Evolutionary conservation across 768 basidiomycete species (phyloP), one percentile per base, ranked within the genome.

Genomic region (Suillus occidentalis): DNA sequence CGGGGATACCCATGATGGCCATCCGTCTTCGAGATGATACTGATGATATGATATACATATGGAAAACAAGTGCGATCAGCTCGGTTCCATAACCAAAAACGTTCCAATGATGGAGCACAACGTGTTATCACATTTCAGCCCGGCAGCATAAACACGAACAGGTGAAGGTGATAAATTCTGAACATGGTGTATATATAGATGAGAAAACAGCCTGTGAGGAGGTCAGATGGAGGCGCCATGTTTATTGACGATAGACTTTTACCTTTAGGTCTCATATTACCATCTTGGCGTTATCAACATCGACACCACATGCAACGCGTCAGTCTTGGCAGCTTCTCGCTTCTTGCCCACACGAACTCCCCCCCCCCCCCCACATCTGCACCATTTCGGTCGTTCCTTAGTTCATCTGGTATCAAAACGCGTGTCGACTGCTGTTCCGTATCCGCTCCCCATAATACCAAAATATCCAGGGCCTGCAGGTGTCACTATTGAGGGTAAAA

Each of bases 91-190:
- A 43, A 20, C 20, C 43, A 43, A 9, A 20, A 43, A 20, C 8
- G 43, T 43, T 18, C 20, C 18, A 18, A 43, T 28, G 28, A 28
- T 43, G 9, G 18, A 9, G 6, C 9, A 8, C 12, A 10, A 37
- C 9, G 37, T 81, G 67, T 90, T 89, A 60, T 90, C 88, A 89
- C 89, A 91, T 71, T 93, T 91, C 18, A 92, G 70, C 91, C 90
- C 0, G 89, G 90, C 76, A 90, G 28, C 89, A 69, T 83, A 13
- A 79, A 71, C 62, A 84, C 77, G 75, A 28, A 28, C 28, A 28
- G 28, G 28, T 28, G 28, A 28, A 28, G 28, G 74, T 91, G 89
- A 62, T 4, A 36, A 6, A 36, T 36, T 36, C 6, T 36, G 34
- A 36, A 36, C 6, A 7, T 36, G 31, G 31, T 3, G 6, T 36